These are phyloP conservation scores for Eimeria acervulina DNA, from an alignment of 169 alveolate genomes.

Conservation along the genomic window DNA sequence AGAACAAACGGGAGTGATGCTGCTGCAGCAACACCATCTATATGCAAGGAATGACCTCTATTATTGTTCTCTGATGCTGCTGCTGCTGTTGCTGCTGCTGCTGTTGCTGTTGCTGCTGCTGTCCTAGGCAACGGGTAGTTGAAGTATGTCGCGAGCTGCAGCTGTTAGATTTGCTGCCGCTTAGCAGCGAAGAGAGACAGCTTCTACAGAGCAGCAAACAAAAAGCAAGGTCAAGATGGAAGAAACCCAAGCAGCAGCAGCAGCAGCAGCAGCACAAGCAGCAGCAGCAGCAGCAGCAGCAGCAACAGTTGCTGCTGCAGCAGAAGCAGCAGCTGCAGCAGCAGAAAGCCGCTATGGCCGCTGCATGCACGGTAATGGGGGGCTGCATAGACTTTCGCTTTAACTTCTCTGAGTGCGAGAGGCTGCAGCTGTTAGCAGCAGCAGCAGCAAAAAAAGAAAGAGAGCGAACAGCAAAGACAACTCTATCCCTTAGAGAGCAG, in stretches of 20 bases:
- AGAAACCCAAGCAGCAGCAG: not conserved
- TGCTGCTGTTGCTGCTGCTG: slow-evolving; percentile 7
- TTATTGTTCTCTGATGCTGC: not conserved
- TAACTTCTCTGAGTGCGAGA: not conserved
- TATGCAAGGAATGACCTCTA: not conserved
- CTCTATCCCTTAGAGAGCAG: not conserved
- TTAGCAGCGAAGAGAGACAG: not conserved
- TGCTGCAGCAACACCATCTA: slow-evolving; percentile 18
- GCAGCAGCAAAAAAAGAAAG: slow-evolving; percentile 9
- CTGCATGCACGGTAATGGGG: not conserved
- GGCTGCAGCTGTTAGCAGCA: slow-evolving; percentile 4
- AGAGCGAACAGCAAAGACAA: not conserved
- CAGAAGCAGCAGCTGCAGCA: slow-evolving; percentile 7
- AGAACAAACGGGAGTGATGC: not conserved
- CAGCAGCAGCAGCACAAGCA: not conserved
- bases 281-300: not conserved
- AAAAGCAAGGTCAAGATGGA: not conserved
- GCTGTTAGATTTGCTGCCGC: slow-evolving; percentile 38
- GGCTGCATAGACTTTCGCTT: not conserved
- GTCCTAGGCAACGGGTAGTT: not conserved
- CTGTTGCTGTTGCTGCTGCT: not conserved
- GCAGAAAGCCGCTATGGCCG: not conserved
- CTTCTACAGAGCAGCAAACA: not conserved
- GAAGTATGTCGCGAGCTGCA: not conserved
- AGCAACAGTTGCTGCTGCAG: not conserved